Percentiles rank a stretch among this genome's conserved stretches.
phyloP scores from a whole-genome alignment of 495 filamentous ascomycete genomes.

The Penicillium longicatenatum region DNA sequence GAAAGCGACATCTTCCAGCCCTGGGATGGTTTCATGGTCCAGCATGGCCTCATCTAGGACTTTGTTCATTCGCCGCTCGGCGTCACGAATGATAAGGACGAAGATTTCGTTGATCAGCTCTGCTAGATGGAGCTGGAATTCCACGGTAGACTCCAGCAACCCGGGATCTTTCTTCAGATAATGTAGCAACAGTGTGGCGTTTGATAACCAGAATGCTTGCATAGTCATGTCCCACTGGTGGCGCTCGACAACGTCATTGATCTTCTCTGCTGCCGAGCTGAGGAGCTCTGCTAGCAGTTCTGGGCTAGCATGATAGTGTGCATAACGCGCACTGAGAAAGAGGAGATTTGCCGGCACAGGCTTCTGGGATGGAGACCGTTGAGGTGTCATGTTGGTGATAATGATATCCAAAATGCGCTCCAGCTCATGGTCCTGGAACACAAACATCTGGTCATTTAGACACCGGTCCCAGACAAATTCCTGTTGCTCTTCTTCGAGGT shows the following conservation, averaged over 20 bases:
- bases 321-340: constrained; percentile 93
- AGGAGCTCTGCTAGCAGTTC: constrained; percentile 82
- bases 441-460: constrained; percentile 98
- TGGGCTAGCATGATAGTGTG: constrained; percentile 90
- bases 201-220: constrained; percentile 97
- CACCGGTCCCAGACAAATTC: constrained; percentile 98
- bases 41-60: constrained; percentile 90
- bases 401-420: constrained; percentile 89
- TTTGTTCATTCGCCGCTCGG: constrained; percentile 97
- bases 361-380: constrained; percentile 93
- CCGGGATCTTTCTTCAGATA: constrained; percentile 95
- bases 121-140: constrained; percentile 90
- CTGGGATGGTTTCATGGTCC: constrained; percentile 97
- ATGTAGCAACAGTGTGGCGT: constrained; percentile 90
- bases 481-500: constrained; percentile 84
- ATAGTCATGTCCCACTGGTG: constrained; percentile 99
- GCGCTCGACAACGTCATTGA: constrained; percentile 90
- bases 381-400: constrained; percentile 97
- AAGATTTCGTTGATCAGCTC: constrained; percentile 99
- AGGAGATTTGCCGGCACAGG: constrained; percentile 96
- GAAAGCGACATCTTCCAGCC: constrained; percentile 93
- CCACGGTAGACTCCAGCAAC: constrained; percentile 75
- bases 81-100: constrained; percentile 96
- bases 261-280: constrained; percentile 88
- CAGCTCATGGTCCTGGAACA: constrained; percentile 94